Evolutionary conservation across 1,284 basidiomycete genomes (phyloP).

Genomic region (Irpex rosettiformis): DNA sequence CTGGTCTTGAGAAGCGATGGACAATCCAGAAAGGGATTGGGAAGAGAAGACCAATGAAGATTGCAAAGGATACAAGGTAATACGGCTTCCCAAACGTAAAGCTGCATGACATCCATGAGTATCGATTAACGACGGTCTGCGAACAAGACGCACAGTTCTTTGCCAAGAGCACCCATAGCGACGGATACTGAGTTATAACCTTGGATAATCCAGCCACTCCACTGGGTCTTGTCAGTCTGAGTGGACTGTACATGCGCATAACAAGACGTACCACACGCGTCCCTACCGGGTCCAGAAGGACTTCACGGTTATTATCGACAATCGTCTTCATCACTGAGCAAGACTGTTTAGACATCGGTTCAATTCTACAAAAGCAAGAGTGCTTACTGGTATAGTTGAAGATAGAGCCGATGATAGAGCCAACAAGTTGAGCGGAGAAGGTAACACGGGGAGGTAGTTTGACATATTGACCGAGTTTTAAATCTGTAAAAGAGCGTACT

Average conservation of each 20-base stretch:
- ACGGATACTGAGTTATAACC: slow-evolving; percentile 52
- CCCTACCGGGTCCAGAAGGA: slow-evolving; percentile 46
- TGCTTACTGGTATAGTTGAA: slow-evolving; percentile 50
- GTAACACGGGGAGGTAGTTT: slow-evolving; percentile 47
- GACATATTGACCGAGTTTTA: slow-evolving; percentile 60
- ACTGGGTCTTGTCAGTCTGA: slow-evolving; percentile 21
- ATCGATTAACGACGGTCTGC: background rate
- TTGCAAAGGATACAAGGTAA: slow-evolving; percentile 45
- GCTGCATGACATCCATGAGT: slow-evolving; percentile 3
- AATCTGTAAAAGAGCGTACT: slow-evolving; percentile 33
- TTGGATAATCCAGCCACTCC: slow-evolving; percentile 53
- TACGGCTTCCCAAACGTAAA: slow-evolving; percentile 41
- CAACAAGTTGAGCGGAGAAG: slow-evolving; percentile 45
- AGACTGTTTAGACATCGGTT: background rate
- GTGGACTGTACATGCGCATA: slow-evolving; percentile 1
- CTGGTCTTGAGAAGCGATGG: slow-evolving; percentile 37
- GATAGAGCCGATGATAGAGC: slow-evolving; percentile 39
- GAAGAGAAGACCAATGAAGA: slow-evolving; percentile 45
- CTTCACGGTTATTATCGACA: slow-evolving; percentile 43
- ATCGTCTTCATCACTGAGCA: slow-evolving; percentile 47
- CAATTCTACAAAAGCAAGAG: background rate
- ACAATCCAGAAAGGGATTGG: slow-evolving; percentile 50
- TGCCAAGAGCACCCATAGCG: slow-evolving; percentile 53
- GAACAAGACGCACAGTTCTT: slow-evolving; percentile 36
- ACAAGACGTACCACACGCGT: slow-evolving; percentile 36